A percentile compares a stretch with the other conserved stretches of the same genome.
phyloP scores from a whole-genome alignment of 164 flowering plant genomes.

The Vitis rupestris region DNA sequence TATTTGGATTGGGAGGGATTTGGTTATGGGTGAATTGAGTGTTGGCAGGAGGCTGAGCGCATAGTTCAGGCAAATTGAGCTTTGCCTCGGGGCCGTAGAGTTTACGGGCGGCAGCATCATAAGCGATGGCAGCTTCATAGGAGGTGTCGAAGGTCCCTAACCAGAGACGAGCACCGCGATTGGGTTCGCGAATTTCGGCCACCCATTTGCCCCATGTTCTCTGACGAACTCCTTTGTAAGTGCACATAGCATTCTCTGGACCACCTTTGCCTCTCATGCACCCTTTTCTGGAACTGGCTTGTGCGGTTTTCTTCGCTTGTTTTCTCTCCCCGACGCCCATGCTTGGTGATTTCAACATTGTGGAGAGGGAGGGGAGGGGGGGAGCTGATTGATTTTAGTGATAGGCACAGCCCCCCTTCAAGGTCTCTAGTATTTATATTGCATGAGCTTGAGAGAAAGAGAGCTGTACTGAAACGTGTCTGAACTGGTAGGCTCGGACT shows the following conservation, averaged over 20 bases:
- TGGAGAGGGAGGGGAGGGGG: no score
- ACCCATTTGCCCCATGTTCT: slow-evolving; percentile 87
- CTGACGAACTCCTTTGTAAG: slow-evolving; percentile 70
- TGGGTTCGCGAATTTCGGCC: slow-evolving; percentile 72
- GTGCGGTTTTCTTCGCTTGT: slow-evolving; percentile 21
- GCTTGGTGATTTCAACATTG: no score
- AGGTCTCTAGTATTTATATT: no score
- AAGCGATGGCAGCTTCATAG: slow-evolving; percentile 59
- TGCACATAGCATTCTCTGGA: slow-evolving; percentile 69
- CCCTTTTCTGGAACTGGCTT: slow-evolving; percentile 63
- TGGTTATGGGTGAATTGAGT: neutral
- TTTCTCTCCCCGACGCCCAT: neutral
- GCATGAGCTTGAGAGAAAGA: neutral
- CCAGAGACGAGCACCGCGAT: slow-evolving; percentile 71
- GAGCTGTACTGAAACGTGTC: slow-evolving; percentile 27
- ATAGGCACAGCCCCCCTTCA: no score
- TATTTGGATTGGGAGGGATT: neutral
- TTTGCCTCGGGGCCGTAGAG: slow-evolving; percentile 60
- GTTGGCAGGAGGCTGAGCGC: neutral
- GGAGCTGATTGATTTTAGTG: no score
- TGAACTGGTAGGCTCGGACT: neutral
- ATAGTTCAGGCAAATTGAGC: slow-evolving; percentile 45
- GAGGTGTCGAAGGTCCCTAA: slow-evolving; percentile 67
- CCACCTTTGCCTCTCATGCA: slow-evolving; percentile 85
- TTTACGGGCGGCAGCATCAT: slow-evolving; percentile 57